Conservation (phyloP, 2,329 filamentous ascomycete species). For the Trichoderma koningii region DNA sequence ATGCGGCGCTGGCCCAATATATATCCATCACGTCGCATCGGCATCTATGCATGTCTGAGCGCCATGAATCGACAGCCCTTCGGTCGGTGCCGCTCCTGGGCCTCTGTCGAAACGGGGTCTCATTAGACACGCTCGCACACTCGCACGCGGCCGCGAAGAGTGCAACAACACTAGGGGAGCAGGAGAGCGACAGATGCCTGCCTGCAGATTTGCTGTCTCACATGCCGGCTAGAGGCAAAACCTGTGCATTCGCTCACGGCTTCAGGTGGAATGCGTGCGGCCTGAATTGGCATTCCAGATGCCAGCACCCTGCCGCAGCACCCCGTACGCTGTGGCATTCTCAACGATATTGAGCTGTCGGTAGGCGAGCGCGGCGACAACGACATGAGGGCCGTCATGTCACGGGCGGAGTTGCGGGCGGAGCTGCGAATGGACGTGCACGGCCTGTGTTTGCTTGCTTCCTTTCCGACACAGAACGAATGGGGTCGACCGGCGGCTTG, state of each 20-base stretch:
- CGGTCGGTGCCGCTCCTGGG: slow-evolving; percentile 23
- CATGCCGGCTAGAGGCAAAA: neutral
- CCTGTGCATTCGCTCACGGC: slow-evolving; percentile 17
- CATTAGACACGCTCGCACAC: slow-evolving; percentile 6
- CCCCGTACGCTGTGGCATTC: slow-evolving; percentile 22
- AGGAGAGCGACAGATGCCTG: slow-evolving; percentile 5
- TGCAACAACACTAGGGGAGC: slow-evolving; percentile 18
- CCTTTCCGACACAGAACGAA: slow-evolving; percentile 12
- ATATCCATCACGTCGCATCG: slow-evolving; percentile 17
- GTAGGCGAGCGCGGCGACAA: slow-evolving; percentile 9
- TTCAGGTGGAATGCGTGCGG: slow-evolving; percentile 21
- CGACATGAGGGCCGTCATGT: neutral
- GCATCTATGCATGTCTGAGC: slow-evolving; percentile 23
- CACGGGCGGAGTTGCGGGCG: slow-evolving; percentile 13
- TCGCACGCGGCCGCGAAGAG: slow-evolving; percentile 7
- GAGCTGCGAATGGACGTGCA: slow-evolving; percentile 14
- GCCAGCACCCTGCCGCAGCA: slow-evolving; percentile 11
- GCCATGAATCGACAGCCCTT: slow-evolving; percentile 23
- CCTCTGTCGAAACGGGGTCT: slow-evolving; percentile 18
- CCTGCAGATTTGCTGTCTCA: slow-evolving; percentile 18
- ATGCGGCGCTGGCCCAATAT: slow-evolving; percentile 17
- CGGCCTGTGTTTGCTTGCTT: slow-evolving; percentile 25
- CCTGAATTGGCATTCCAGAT: slow-evolving; percentile 24
- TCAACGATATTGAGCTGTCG: slow-evolving; percentile 13
- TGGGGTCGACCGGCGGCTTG: slow-evolving; percentile 22